Percentiles rank a stretch among this genome's conserved stretches.
These are phyloP conservation scores for Mortierella sp. DNA, from an alignment of 371 early-diverging fungal genomes.

Conservation along the genomic window DNA sequence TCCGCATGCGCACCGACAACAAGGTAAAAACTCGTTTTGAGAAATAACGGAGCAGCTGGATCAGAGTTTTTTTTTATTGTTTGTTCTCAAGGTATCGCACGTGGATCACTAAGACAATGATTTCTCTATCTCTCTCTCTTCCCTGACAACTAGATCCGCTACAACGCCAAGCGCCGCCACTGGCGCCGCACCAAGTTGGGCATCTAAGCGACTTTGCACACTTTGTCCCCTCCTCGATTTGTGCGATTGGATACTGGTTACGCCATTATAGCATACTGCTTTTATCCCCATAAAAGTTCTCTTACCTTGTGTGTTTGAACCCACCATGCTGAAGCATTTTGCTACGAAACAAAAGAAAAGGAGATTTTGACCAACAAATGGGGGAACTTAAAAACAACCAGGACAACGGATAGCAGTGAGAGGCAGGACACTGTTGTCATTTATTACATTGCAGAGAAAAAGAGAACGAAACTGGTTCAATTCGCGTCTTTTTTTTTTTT, in stretches of 20 bases:
- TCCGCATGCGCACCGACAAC: conserved; percentile 95
- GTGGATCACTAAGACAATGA: not conserved
- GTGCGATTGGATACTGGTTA: conserved; percentile 27
- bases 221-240: conserved; percentile 10
- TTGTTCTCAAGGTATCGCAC: not conserved
- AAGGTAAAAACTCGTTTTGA: conserved; percentile 78
- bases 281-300: conserved; percentile 43
- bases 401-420: not conserved
- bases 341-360: too few species aligned
- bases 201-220: conserved; percentile 69
- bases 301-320: conserved; percentile 35
- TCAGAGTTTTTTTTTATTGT: not conserved
- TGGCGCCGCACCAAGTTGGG: conserved; percentile 99
- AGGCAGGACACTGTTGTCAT: not conserved
- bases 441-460: conserved; percentile 1
- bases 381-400: too few species aligned
- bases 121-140: not conserved
- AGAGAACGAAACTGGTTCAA: not conserved
- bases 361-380: too few species aligned
- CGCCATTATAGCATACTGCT: conserved; percentile 3
- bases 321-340: too few species aligned
- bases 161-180: conserved; percentile 99
- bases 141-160: conserved; percentile 64
- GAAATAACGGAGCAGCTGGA: not conserved
- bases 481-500: not conserved